phyloP scores from a whole-genome alignment of 1,284 basidiomycete genomes.

The Apiotrichum brassicae region DNA sequence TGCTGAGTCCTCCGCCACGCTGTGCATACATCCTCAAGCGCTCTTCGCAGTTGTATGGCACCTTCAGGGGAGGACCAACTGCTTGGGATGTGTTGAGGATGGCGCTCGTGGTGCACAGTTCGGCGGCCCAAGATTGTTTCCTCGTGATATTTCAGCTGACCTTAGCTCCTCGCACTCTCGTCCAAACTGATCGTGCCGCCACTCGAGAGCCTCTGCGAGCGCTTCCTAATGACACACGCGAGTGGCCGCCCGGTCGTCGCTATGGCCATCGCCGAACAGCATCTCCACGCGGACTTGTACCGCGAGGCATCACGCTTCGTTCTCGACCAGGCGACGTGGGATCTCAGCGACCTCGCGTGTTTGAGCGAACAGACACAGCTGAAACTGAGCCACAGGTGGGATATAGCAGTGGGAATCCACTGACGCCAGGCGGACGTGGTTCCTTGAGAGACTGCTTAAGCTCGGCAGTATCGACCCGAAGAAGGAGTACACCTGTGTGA shows the following conservation, averaged over 20 bases:
- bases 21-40: too few species aligned
- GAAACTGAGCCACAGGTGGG: constrained; percentile 76
- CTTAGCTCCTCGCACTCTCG: constrained; percentile 32
- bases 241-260: constrained; percentile 85
- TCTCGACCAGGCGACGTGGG: constrained; percentile 64
- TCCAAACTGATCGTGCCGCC: constrained; percentile 59
- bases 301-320: constrained; percentile 83
- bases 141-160: too few species aligned
- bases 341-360: constrained; percentile 65
- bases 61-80: too few species aligned
- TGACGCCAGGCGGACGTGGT: constrained; percentile 69
- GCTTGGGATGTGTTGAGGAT: too few species aligned
- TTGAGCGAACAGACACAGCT: constrained; percentile 71
- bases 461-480: constrained; percentile 75
- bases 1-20: too few species aligned
- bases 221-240: constrained; percentile 81
- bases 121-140: too few species aligned
- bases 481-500: constrained; percentile 56
- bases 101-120: too few species aligned
- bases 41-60: too few species aligned
- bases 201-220: constrained; percentile 70
- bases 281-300: constrained; percentile 79
- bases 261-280: constrained; percentile 78
- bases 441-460: constrained; percentile 86
- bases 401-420: background rate